Evolutionary conservation across 352 stramenopile genomes (phyloP).

Genomic region (Globisporangium solare): DNA sequence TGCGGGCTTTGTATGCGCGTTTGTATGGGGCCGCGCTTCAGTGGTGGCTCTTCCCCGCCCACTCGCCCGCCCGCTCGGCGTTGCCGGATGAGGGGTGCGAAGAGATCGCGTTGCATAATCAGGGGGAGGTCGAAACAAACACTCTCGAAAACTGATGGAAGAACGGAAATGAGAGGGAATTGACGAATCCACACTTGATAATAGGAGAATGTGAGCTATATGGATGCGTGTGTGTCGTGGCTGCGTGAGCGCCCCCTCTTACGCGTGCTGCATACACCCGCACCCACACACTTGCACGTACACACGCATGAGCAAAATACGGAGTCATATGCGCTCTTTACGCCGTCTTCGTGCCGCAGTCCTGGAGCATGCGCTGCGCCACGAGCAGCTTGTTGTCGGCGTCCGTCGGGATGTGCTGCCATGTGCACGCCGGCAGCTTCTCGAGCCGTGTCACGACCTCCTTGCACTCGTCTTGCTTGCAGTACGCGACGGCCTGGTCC

Average conservation of each 20-base stretch:
- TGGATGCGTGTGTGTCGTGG: no score
- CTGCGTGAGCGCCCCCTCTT: no score
- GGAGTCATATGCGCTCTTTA: not conserved
- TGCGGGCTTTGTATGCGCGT: conserved; percentile 8
- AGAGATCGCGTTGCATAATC: no score
- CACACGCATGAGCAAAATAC: no score
- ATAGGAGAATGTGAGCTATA: not conserved
- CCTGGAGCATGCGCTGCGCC: conserved; percentile 37
- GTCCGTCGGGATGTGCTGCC: conserved; percentile 24
- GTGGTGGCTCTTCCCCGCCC: conserved; percentile 2
- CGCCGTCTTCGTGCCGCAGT: conserved; percentile 22
- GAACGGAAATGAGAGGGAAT: not conserved
- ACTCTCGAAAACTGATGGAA: not conserved
- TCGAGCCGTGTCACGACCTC: conserved; percentile 23
- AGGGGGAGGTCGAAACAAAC: no score
- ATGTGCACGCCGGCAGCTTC: conserved; percentile 34
- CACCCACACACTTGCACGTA: no score
- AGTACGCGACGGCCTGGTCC: conserved; percentile 35
- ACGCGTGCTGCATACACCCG: no score
- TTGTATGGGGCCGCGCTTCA: conserved; percentile 10
- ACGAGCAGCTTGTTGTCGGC: conserved; percentile 32
- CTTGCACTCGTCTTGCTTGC: conserved; percentile 26
- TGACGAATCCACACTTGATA: not conserved
- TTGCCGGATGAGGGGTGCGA: conserved; percentile 1
- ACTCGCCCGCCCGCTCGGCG: not conserved